A percentile compares a stretch with the other conserved stretches of the same genome.
phyloP scores from a whole-genome alignment of 1,284 basidiomycete genomes.

The Puccinia novopanici region DNA sequence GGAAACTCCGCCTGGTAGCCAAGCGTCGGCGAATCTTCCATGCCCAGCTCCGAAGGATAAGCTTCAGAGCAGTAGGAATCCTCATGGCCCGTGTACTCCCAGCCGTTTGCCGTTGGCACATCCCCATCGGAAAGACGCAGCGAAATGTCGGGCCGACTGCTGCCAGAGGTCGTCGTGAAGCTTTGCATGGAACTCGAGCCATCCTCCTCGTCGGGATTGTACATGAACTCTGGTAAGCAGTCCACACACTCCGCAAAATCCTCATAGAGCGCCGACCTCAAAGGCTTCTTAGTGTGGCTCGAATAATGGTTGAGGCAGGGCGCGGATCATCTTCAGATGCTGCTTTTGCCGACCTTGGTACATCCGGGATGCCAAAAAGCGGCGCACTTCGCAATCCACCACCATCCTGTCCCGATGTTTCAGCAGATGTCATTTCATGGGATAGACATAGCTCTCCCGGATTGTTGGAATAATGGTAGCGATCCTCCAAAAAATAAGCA shows the following conservation, averaged over 20 bases:
- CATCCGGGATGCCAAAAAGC: not conserved
- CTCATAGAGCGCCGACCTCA: not conserved
- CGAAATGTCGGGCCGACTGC: not conserved
- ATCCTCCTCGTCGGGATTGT: not conserved
- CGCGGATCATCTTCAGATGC: not conserved
- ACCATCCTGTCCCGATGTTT: not conserved
- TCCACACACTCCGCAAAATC: not conserved
- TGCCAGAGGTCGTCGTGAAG: not conserved
- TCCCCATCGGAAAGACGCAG: not conserved
- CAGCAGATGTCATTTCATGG: not conserved
- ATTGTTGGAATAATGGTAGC: not conserved
- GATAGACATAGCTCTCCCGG: conserved; percentile 5
- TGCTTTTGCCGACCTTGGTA: not conserved
- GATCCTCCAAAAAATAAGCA: conserved; percentile 8
- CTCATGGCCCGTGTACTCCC: not conserved
- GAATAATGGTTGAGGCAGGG: not conserved
- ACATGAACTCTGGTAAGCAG: conserved; percentile 2
- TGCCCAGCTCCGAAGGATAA: not conserved
- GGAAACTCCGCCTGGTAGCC: conserved; percentile 8
- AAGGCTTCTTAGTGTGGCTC: not conserved
- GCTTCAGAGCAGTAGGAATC: conserved; percentile 3
- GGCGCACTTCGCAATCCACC: not conserved
- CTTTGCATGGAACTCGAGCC: not conserved
- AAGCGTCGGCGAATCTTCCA: conserved; percentile 13
- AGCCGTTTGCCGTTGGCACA: not conserved